These are phyloP conservation scores for Xenosphaeropsis pyriputrescens DNA, from an alignment of 2,329 filamentous ascomycete species.

Conservation along the genomic window DNA sequence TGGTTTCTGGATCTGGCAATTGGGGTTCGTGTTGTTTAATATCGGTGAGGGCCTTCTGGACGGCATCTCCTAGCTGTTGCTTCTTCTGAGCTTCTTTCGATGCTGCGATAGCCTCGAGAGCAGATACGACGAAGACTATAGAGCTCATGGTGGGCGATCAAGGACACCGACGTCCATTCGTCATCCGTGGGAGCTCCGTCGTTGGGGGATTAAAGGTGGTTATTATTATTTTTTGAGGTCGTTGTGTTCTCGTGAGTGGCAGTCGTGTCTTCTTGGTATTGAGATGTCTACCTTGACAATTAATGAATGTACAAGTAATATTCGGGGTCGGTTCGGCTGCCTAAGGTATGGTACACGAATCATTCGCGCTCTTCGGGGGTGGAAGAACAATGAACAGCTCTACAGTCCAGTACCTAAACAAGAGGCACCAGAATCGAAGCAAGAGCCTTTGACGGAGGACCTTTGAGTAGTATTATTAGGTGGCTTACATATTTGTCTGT, in stretches of 20 bases:
- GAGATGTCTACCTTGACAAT: neutral
- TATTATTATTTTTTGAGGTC: slow-evolving; percentile 1
- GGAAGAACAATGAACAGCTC: no score
- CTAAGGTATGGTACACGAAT: no score
- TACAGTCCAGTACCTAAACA: no score
- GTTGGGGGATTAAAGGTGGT: slow-evolving; percentile 19
- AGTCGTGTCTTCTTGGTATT: slow-evolving; percentile 1
- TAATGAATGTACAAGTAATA: no score
- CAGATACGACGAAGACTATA: slow-evolving; percentile 88
- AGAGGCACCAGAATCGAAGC: no score
- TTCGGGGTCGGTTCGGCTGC: no score
- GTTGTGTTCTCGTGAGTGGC: slow-evolving; percentile 1
- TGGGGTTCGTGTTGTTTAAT: slow-evolving; percentile 75
- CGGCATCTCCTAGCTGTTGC: slow-evolving; percentile 69
- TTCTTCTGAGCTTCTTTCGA: slow-evolving; percentile 85
- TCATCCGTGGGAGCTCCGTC: slow-evolving; percentile 20
- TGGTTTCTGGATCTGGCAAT: slow-evolving; percentile 75
- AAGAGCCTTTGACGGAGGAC: no score
- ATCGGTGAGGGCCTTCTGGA: slow-evolving; percentile 67
- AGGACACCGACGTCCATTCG: slow-evolving; percentile 14
- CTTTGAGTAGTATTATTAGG: no score
- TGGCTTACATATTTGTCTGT: no score
- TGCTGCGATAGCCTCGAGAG: slow-evolving; percentile 78
- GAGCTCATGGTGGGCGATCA: slow-evolving; percentile 60
- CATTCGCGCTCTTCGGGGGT: no score